Base-by-base conservation (phyloP, 2,329 filamentous ascomycete genomes). In the Ophiostoma australiae region DNA sequence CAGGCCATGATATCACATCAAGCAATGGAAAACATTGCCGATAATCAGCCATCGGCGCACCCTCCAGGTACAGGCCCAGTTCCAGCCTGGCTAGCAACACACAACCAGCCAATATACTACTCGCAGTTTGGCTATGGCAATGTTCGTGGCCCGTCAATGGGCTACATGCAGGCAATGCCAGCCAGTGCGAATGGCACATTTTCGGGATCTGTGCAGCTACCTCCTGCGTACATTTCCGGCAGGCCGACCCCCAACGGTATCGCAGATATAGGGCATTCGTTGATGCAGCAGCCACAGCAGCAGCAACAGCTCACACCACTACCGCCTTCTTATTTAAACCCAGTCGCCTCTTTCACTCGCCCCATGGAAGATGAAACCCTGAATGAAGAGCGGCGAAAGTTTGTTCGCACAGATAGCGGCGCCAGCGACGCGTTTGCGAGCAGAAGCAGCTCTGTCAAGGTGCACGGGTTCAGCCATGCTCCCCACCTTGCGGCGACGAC, bases 1-100 rank as follows among this genome's bases (percentile, higher is more conserved):
- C 63, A n/a, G 3, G 35, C n/a, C 20, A 39, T 66, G 61, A 65
- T 65, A 35, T 35, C 63, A 41, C 63, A 39, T 10, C 63, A 66
- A n/a, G 7, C 63, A 17, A 66, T 66, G 13, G 5, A 63, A 27
- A 65, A 31, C 33, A 31, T 65, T 3, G 61, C 17, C 58, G 35
- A 20, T 13, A 17, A 13, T 33, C 58, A 31, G 33, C 27, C 17
- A 13, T 27, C 58, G 35, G 23, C 55, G 15, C 55, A 17, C 7
- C n/a, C 20, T 17, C 20, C 31, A 17, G 10, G 10, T 4, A 3
- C 15, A 20, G 41, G 2, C 48, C 5, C 61, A 27, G 4, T 35
- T 2, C 35, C 63, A 20, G 20, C 63, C 17, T 66, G 63, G 63
- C 20, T 35, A 23, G 33, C 35, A 35, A n/a, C 63, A 10, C 33